Evolutionary conservation across 805 yeast genomes (phyloP).

Genomic region (Ogataea trehaloabstinens): DNA sequence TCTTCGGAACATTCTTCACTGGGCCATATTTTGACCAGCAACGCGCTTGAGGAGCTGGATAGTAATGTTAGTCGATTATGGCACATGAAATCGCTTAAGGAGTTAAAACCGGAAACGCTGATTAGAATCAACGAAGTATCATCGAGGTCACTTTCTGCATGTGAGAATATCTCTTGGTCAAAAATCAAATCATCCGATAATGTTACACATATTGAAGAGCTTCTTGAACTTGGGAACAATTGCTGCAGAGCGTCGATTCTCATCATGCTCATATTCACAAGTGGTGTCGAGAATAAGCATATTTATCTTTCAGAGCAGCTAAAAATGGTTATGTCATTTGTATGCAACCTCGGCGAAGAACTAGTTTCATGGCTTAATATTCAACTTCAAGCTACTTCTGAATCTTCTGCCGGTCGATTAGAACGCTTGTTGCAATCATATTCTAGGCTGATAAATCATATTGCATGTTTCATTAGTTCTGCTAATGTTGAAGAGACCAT

Average conservation of each 20-base stretch:
- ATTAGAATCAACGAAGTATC: conserved; percentile 34
- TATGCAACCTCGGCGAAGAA: conserved; percentile 27
- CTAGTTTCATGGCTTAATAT: conserved; percentile 2
- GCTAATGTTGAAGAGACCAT: conserved; percentile 45
- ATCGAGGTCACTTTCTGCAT: conserved; percentile 25
- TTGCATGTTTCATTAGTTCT: conserved; percentile 15
- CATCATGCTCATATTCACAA: conserved; percentile 40
- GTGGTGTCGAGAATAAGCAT: conserved; percentile 40
- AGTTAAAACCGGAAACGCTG: conserved; percentile 26
- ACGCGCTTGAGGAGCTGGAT: conserved; percentile 22
- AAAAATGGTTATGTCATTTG: conserved; percentile 37
- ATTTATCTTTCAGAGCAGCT: conserved; percentile 47
- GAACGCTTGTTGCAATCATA: conserved; percentile 4
- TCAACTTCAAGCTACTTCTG: neutral
- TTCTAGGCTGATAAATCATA: conserved; percentile 14
- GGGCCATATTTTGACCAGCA: conserved; percentile 7
- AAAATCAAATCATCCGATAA: conserved; percentile 17
- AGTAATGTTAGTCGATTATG: conserved; percentile 19
- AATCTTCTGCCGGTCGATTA: neutral
- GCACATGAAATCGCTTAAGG: conserved; percentile 14
- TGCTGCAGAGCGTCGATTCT: conserved; percentile 35
- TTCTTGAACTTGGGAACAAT: conserved; percentile 19
- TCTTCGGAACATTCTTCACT: neutral
- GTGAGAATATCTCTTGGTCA: conserved; percentile 19
- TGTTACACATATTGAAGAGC: neutral